These are phyloP conservation scores for Aspergillus pseudoglaucus DNA, from an alignment of 2,329 filamentous ascomycete genomes.

Conservation along the genomic window DNA sequence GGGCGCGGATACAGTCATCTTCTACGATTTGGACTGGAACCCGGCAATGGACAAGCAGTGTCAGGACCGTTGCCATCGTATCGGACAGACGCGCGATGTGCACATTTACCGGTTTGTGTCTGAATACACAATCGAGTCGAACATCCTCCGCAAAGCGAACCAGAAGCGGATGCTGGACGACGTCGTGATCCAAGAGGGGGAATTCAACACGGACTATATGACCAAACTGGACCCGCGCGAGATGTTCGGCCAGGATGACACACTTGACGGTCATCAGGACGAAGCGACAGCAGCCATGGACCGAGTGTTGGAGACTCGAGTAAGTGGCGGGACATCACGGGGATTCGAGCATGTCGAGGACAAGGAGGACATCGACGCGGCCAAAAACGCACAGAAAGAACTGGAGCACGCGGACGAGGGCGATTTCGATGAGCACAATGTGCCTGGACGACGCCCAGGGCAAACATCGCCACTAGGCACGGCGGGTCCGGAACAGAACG, in stretches of 20 bases:
- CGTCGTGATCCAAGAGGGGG: slow-evolving; percentile 95
- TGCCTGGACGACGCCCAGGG: slow-evolving; percentile 24
- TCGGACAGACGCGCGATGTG: slow-evolving; percentile 93
- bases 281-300: slow-evolving; percentile 81
- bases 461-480: slow-evolving; percentile 12
- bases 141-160: slow-evolving; percentile 91
- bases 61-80: slow-evolving; percentile 93
- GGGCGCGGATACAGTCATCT: slow-evolving; percentile 94
- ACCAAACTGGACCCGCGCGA: slow-evolving; percentile 67
- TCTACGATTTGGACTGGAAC: slow-evolving; percentile 99
- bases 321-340: slow-evolving; percentile 52
- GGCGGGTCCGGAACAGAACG: slow-evolving; percentile 28
- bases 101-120: slow-evolving; percentile 95
- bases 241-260: slow-evolving; percentile 53
- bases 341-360: slow-evolving; percentile 89
- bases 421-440: slow-evolving; percentile 64
- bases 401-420: slow-evolving; percentile 75
- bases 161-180: slow-evolving; percentile 97
- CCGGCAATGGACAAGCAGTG: slow-evolving; percentile 99
- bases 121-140: slow-evolving; percentile 93
- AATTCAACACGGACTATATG: slow-evolving; percentile 96
- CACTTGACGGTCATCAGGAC: slow-evolving; percentile 58
- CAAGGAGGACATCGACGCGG: slow-evolving; percentile 81
- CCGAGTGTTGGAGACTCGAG: slow-evolving; percentile 66
- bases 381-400: slow-evolving; percentile 81